Base-by-base conservation (phyloP, 2,329 filamentous ascomycete species). In the Neonectria ditissima region DNA sequence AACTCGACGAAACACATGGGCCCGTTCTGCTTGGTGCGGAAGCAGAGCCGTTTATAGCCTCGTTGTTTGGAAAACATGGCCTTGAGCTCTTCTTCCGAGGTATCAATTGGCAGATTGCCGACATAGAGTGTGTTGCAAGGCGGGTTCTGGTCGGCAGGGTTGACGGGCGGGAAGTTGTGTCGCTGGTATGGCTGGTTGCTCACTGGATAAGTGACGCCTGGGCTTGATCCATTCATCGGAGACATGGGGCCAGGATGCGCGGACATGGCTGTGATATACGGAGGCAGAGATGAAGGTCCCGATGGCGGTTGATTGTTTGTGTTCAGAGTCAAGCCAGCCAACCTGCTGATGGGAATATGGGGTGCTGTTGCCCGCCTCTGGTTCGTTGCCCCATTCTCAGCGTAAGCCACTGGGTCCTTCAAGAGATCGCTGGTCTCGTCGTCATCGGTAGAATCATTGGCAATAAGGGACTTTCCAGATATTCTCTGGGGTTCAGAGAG, bases 1-100 rank as follows among this genome's bases (percentile, higher is more conserved):
- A 98, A 99, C 78, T 99, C 96, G 39, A 99, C 96, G 78, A 98
- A 98, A 77, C 96, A 98, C 94, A 98, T 98, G 2, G 95, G 95
- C 0, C 95, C 95, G 72, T 97, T 97, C 69, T 92, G 89, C 82
- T 98, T 98, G 57, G 94, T 97, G 34, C 95, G 88, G 84, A 97
- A 97, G 76, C 94, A 97, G 8, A 99, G 88, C 28, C 96, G 88
- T 81, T 97, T 98, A 82, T 97, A 99, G 4, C 96, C 96, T 51
- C 94, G 90, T 77, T 97, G 93, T 79, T 94, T 95, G 26, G 91
- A 94, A 76, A 99, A 99, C 75, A 97, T 87, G 22, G 91, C 89
- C 80, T 98, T 98, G 59, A 99, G 86, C 78, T 98, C 96, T 75
- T 98, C 95, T 75, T 99, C 96, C 0, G 92, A 95, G 0, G 94